Evolutionary conservation across 2,329 filamentous ascomycete genomes (phyloP).

Genomic region (Botryosphaeria dothidea): DNA sequence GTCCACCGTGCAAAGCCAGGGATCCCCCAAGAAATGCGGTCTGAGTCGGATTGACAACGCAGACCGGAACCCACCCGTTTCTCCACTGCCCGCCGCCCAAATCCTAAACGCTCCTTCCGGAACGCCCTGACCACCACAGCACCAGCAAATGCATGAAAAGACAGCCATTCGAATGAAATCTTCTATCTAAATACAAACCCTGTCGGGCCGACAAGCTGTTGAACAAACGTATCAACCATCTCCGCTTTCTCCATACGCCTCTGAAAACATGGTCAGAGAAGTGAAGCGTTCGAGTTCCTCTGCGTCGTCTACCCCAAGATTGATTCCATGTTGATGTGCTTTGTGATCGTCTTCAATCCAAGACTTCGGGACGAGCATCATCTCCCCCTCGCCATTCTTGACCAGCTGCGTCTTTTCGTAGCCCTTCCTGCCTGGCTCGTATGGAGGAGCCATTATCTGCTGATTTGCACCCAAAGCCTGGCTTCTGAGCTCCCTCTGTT

Average conservation of each 20-base stretch:
- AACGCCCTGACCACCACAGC: not conserved
- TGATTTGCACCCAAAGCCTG: not conserved
- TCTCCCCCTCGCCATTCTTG: constrained; percentile 21
- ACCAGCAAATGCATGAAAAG: not conserved
- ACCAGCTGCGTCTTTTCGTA: constrained; percentile 25
- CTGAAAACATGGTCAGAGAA: constrained; percentile 32
- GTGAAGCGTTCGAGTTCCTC: constrained; percentile 25
- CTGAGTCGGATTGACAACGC: constrained; percentile 11
- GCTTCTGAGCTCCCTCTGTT: constrained; percentile 41
- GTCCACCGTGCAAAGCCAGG: not conserved
- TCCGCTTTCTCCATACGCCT: constrained; percentile 24
- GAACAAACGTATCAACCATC: not conserved
- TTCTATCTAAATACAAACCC: too few relatives aligned
- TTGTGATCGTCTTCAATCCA: constrained; percentile 21
- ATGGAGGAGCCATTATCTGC: not conserved
- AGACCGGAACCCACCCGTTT: not conserved
- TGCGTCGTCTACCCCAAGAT: not conserved
- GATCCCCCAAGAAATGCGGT: constrained; percentile 13
- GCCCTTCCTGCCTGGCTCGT: constrained; percentile 6
- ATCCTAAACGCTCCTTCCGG: not conserved
- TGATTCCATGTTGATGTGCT: not conserved
- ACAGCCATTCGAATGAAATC: too few relatives aligned
- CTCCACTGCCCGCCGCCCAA: not conserved
- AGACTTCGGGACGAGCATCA: constrained; percentile 30
- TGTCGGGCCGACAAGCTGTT: too few relatives aligned